A percentile compares a stretch with the other conserved stretches of the same genome.
Evolutionary conservation across 371 early-diverging fungal genomes (phyloP).

Genomic region (Mortierella sp.): DNA sequence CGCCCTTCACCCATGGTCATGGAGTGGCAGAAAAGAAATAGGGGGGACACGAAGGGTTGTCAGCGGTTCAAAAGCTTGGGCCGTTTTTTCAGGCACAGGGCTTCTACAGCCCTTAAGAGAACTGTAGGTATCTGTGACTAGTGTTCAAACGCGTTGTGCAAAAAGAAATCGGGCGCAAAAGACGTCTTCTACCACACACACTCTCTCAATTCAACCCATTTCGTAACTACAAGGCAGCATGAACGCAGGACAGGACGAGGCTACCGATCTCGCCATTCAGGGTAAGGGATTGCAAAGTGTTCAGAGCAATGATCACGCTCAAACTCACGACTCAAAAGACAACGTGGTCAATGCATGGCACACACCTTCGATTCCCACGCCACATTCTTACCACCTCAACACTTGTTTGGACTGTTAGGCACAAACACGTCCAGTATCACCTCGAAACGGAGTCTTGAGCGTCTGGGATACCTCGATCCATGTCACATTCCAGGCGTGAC

Average conservation of each 20-base stretch:
- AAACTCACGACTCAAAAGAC: background rate
- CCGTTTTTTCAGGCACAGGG: too few relatives aligned
- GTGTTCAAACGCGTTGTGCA: too few relatives aligned
- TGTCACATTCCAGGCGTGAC: conserved; percentile 43
- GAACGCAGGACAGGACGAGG: conserved; percentile 13
- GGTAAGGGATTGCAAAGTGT: background rate
- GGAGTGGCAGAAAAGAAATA: background rate
- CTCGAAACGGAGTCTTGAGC: conserved; percentile 51
- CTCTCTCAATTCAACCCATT: too few relatives aligned
- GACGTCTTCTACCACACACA: background rate
- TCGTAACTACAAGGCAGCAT: background rate
- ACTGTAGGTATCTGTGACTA: too few relatives aligned
- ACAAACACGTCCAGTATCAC: conserved; percentile 58
- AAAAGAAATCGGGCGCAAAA: too few relatives aligned
- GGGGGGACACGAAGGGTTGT: too few relatives aligned
- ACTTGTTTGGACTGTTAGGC: conserved; percentile 10
- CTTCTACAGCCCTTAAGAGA: too few relatives aligned
- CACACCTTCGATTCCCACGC: background rate
- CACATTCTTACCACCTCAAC: background rate
- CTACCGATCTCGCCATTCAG: conserved; percentile 36
- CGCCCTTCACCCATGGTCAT: background rate
- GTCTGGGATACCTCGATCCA: conserved; percentile 43
- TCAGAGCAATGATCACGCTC: background rate
- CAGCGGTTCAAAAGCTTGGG: too few relatives aligned
- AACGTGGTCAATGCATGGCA: background rate